Base-by-base conservation (phyloP, 2,329 filamentous ascomycete species). In the Tolypocladium nubicola region DNA sequence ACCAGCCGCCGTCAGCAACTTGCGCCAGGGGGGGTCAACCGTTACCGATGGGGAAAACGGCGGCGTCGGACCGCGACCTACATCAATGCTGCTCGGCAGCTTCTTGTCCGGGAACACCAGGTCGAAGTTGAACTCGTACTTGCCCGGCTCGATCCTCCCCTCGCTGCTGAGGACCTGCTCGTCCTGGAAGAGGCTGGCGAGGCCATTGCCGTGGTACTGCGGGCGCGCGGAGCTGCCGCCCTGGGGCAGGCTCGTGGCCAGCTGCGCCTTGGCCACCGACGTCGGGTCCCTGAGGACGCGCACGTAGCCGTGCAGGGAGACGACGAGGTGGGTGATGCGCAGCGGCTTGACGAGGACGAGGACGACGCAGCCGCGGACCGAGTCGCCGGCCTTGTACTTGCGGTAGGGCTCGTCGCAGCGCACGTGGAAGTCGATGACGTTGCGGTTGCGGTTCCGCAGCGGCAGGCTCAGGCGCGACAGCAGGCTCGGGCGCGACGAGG, bases 71-170 rank as follows among this genome's bases (percentile, higher is more conserved):
- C 19, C 38, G 52, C 23, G 53, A 78, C 89, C 68, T 81, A 97
- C 93, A 74, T 96, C 92, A 67, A 99, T 93, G 70, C 93, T 97
- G 72, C 90, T 96, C n/a, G 89, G 89, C 58, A 94, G 73, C 6
- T 81, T 82, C 64, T 84, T 81, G 54, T 80, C 76, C 2, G 87
- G 87, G 62, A 90, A 89, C 57, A 86, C 76, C 61, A 90, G 73
- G 65, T 89, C 84, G 64, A 90, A 90, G 59, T 88, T 85, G 70
- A 94, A 94, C 70, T 91, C 85, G 67, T 90, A 93, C 63, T 83
- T 82, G 43, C 88, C 87, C 52, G 87, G 80, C 55, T 88, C 85
- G 40, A 94, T 74, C 64, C 86, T 81, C 16, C 89, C 89, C 65
- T 92, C 88, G 26, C 88, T 89, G 67, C 88, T 91, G 40, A 94